Conservation (phyloP, 306 rosid species). For the Ceratonia siliqua region DNA sequence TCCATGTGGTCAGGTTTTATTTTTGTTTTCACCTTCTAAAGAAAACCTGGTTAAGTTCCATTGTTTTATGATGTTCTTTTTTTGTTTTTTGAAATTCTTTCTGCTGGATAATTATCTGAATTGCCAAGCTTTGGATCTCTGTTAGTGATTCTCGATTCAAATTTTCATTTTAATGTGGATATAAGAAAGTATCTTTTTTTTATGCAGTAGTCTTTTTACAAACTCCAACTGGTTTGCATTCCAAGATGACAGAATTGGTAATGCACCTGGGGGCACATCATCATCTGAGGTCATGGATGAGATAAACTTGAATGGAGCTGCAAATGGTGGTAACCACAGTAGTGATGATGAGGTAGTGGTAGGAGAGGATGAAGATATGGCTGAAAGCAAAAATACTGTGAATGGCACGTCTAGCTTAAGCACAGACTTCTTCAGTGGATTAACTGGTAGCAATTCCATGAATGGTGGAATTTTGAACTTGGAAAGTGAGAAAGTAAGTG, state of each 20-base stretch:
- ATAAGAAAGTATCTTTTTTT: slow-evolving; percentile 8
- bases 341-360: slow-evolving; percentile 94
- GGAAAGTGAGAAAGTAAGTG: slow-evolving; percentile 50
- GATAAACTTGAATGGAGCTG: slow-evolving; percentile 72
- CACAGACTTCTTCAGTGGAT: slow-evolving; percentile 49
- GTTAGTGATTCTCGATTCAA: not conserved
- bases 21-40: slow-evolving; percentile 6
- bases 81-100: not conserved
- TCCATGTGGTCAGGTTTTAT: not conserved
- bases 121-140: not conserved
- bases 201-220: slow-evolving; percentile 83
- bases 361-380: slow-evolving; percentile 82
- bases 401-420: slow-evolving; percentile 64
- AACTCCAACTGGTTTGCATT: slow-evolving; percentile 99
- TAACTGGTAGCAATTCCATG: slow-evolving; percentile 46
- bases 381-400: slow-evolving; percentile 54
- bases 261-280: slow-evolving; percentile 59
- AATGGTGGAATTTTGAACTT: slow-evolving; percentile 51
- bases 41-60: not conserved
- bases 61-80: not conserved
- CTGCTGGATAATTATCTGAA: not conserved
- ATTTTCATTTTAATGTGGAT: slow-evolving; percentile 7
- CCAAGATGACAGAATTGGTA: slow-evolving; percentile 83
- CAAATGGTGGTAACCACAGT: slow-evolving; percentile 72
- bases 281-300: slow-evolving; percentile 87